Evolutionary conservation across 1,284 basidiomycete species (phyloP).

Genomic region (Leccinum subrobustum): DNA sequence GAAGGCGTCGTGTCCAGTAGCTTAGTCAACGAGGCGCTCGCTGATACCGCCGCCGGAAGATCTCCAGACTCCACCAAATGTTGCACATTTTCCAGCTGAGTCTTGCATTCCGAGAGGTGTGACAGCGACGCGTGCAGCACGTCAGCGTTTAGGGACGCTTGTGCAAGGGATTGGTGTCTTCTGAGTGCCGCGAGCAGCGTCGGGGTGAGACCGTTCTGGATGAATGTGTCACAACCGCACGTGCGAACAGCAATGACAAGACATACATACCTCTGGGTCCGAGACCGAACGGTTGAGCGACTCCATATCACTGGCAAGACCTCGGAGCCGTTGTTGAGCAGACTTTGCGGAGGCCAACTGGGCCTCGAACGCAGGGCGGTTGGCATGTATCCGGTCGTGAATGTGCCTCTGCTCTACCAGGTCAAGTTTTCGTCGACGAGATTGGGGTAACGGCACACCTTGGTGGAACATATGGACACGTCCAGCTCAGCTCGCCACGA

Average conservation of each 20-base stretch:
- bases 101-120: constrained; percentile 52
- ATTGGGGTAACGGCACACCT: constrained; percentile 42
- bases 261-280: constrained; percentile 50
- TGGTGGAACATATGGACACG: constrained; percentile 61
- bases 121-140: constrained; percentile 49
- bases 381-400: constrained; percentile 63
- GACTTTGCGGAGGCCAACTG: constrained; percentile 63
- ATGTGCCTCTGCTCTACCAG: constrained; percentile 49
- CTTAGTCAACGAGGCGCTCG: constrained; percentile 41
- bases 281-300: constrained; percentile 49
- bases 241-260: neutral
- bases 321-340: constrained; percentile 56
- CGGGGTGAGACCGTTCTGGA: constrained; percentile 65
- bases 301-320: constrained; percentile 54
- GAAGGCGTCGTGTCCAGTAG: constrained; percentile 49
- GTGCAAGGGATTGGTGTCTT: constrained; percentile 58
- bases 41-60: constrained; percentile 57
- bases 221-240: constrained; percentile 10
- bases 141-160: constrained; percentile 55
- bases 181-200: constrained; percentile 50
- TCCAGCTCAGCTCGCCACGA: constrained; percentile 74
- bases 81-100: constrained; percentile 43
- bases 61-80: constrained; percentile 51
- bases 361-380: constrained; percentile 60
- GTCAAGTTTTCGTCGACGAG: constrained; percentile 3